phyloP scores from a whole-genome alignment of 1,284 basidiomycete genomes.

The Salmacisia buchloeana region DNA sequence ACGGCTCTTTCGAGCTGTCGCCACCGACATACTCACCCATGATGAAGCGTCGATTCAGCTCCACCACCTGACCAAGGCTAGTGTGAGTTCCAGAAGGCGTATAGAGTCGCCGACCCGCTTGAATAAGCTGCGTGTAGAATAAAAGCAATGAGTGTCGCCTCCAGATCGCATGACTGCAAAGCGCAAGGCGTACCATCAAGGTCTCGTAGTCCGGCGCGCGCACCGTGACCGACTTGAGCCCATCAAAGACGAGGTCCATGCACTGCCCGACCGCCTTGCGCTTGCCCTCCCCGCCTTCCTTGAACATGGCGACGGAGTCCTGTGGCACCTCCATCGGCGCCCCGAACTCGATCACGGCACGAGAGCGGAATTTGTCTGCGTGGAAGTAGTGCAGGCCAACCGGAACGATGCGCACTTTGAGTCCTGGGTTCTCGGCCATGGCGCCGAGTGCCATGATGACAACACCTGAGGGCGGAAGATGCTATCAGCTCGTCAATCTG shows the following conservation, averaged over 20 bases:
- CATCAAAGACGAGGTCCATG: slow-evolving; percentile 87
- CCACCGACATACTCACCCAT: slow-evolving; percentile 58
- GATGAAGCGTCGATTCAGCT: slow-evolving; percentile 88
- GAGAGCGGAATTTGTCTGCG: slow-evolving; percentile 50
- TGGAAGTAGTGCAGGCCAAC: slow-evolving; percentile 51
- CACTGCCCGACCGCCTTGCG: slow-evolving; percentile 83
- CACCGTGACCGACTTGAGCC: slow-evolving; percentile 93
- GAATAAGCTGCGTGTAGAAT: slow-evolving; percentile 59
- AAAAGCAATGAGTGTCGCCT: not conserved
- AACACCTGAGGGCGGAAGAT: slow-evolving; percentile 19
- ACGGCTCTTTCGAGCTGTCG: too few relatives aligned
- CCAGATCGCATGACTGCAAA: slow-evolving; percentile 44
- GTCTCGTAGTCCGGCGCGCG: slow-evolving; percentile 97
- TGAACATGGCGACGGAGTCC: slow-evolving; percentile 82
- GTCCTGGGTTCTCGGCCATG: slow-evolving; percentile 45
- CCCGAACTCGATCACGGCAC: slow-evolving; percentile 88
- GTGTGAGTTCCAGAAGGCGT: slow-evolving; percentile 86
- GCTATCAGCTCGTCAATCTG: not conserved
- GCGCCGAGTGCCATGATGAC: slow-evolving; percentile 52
- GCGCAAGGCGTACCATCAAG: slow-evolving; percentile 76
- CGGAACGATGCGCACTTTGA: slow-evolving; percentile 48
- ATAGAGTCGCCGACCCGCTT: slow-evolving; percentile 90
- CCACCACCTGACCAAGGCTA: slow-evolving; percentile 91
- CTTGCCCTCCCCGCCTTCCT: slow-evolving; percentile 80
- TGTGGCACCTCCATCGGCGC: slow-evolving; percentile 78